A percentile compares a stretch with the other conserved stretches of the same genome.
Evolutionary conservation across 805 yeast genomes (phyloP).

Genomic region (Spathaspora sp.): DNA sequence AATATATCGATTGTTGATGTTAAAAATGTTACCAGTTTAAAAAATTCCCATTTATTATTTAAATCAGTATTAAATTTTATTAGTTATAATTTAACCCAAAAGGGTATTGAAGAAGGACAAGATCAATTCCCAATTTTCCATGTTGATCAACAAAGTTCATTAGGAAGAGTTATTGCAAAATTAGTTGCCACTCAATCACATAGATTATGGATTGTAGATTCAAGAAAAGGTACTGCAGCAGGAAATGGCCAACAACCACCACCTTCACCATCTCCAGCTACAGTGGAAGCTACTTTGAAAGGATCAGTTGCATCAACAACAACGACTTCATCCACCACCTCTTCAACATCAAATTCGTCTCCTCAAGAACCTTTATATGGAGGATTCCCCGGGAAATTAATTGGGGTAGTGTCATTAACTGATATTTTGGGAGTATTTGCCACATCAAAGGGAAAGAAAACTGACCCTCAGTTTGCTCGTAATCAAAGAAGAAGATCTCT

Average conservation of each 20-base stretch:
- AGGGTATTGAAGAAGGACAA: conserved; percentile 92
- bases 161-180: conserved; percentile 89
- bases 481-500: conserved; percentile 76
- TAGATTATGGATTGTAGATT: conserved; percentile 77
- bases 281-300: conserved; percentile 14
- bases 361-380: conserved; percentile 25
- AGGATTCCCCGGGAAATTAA: conserved; percentile 66
- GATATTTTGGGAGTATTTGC: conserved; percentile 85
- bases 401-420: conserved; percentile 90
- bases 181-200: conserved; percentile 93
- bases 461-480: conserved; percentile 86
- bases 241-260: neutral
- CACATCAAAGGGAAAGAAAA: conserved; percentile 54
- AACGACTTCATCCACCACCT: neutral
- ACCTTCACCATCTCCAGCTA: neutral
- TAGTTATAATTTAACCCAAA: conserved; percentile 75
- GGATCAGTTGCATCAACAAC: conserved; percentile 5
- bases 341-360: conserved; percentile 9
- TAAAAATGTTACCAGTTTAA: conserved; percentile 78
- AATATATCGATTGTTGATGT: conserved; percentile 95
- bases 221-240: conserved; percentile 8
- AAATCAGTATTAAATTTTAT: conserved; percentile 85
- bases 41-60: conserved; percentile 78
- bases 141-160: conserved; percentile 72
- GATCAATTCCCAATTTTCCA: conserved; percentile 97